A percentile compares a stretch with the other conserved stretches of the same genome.
Conservation (phyloP, 192 early-diverging fungal genomes). For the Coemansia sp. region DNA sequence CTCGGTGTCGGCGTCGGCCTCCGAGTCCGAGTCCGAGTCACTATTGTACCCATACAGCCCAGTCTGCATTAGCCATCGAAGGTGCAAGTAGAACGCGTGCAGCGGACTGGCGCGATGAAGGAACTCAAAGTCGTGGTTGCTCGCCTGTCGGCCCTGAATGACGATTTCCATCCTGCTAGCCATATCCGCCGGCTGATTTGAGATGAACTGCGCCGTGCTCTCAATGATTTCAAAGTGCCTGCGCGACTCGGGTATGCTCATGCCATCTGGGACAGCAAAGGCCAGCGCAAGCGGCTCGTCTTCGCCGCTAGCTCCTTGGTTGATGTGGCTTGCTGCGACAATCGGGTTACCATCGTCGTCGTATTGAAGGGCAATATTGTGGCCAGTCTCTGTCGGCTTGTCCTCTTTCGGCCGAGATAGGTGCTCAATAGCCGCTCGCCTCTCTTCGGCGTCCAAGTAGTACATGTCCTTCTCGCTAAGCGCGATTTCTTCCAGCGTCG, state of each 20-base stretch:
- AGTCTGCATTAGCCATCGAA: slow-evolving; percentile 63
- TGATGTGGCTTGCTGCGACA: background rate
- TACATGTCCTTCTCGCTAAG: slow-evolving; percentile 12
- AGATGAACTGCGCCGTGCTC: slow-evolving; percentile 70
- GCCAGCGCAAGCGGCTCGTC: background rate
- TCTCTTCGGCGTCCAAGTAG: slow-evolving; percentile 12
- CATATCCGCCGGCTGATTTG: slow-evolving; percentile 46
- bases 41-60: slow-evolving; percentile 60
- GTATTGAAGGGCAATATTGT: background rate
- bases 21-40: slow-evolving; percentile 19
- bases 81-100: slow-evolving; percentile 75
- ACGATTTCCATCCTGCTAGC: slow-evolving; percentile 68
- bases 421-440: slow-evolving; percentile 20
- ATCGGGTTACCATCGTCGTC: slow-evolving; percentile 5
- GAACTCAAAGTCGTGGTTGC: slow-evolving; percentile 74
- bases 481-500: background rate
- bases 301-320: background rate
- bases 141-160: slow-evolving; percentile 74
- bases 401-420: background rate
- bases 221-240: slow-evolving; percentile 71
- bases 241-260: slow-evolving; percentile 54
- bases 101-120: slow-evolving; percentile 59
- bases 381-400: background rate
- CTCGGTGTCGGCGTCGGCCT: slow-evolving; percentile 7
- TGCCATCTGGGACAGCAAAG: slow-evolving; percentile 28